Evolutionary conservation across 78 protist genomes (phyloP).

Genomic region (Isochrysis galbana): DNA sequence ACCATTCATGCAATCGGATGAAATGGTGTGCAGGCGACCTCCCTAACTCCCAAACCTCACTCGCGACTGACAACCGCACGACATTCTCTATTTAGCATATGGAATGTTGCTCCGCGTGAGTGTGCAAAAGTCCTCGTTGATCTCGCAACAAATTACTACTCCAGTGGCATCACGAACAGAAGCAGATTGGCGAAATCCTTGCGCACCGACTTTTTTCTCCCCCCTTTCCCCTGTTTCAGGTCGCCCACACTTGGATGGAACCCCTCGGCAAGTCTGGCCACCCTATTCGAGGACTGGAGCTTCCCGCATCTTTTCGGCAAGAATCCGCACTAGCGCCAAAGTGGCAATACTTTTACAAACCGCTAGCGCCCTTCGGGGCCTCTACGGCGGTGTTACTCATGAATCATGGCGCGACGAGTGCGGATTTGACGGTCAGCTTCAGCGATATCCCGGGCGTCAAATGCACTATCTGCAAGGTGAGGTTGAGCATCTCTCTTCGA

Average conservation of each 20-base stretch:
- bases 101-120: too few species aligned
- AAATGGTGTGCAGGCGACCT: too few species aligned
- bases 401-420: neutral
- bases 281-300: neutral
- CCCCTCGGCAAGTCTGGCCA: neutral
- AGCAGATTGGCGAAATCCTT: too few species aligned
- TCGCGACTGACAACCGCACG: too few species aligned
- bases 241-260: neutral
- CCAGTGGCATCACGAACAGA: too few species aligned
- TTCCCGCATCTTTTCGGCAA: neutral
- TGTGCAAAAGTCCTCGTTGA: too few species aligned
- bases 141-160: too few species aligned
- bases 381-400: slow-evolving; percentile 26
- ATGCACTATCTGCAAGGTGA: neutral
- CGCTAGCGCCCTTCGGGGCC: neutral
- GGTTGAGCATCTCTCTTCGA: too few species aligned
- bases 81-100: too few species aligned
- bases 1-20: neutral
- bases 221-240: neutral
- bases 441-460: neutral
- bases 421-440: neutral
- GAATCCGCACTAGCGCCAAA: neutral
- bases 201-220: too few species aligned
- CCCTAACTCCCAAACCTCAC: too few species aligned
- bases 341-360: slow-evolving; percentile 22